A percentile compares a stretch with the other conserved stretches of the same genome.
These are phyloP conservation scores for Coemansia nantahalensis DNA, from an alignment of 192 early-diverging fungal genomes.

Conservation along the genomic window DNA sequence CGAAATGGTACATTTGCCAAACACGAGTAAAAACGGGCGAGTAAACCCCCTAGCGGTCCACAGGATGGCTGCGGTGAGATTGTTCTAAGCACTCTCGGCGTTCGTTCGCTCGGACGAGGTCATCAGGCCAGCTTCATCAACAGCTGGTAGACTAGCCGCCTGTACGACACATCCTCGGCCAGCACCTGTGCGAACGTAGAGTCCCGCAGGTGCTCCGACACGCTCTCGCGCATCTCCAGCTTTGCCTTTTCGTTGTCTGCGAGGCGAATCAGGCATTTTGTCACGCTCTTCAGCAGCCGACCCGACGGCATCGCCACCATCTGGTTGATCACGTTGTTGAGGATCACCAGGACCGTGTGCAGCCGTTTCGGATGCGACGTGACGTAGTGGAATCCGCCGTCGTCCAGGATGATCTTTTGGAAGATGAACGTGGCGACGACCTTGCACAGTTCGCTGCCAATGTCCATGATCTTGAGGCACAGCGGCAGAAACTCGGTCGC, in stretches of 20 bases:
- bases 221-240: constrained; percentile 85
- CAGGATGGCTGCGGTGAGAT: too few species aligned
- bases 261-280: constrained; percentile 88
- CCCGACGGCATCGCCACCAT: constrained; percentile 82
- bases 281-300: constrained; percentile 89
- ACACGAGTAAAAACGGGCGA: too few species aligned
- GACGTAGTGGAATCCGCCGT: constrained; percentile 73
- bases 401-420: constrained; percentile 93
- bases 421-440: constrained; percentile 99
- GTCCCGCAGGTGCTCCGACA: constrained; percentile 87
- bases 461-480: constrained; percentile 98
- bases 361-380: constrained; percentile 65
- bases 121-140: constrained; percentile 39
- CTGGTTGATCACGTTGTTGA: constrained; percentile 91
- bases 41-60: too few species aligned
- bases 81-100: not conserved
- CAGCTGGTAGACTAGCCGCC: constrained; percentile 74
- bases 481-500: constrained; percentile 97
- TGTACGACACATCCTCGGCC: constrained; percentile 89
- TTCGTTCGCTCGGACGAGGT: too few species aligned
- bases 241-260: constrained; percentile 91
- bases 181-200: constrained; percentile 79
- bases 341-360: constrained; percentile 91
- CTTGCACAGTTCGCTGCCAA: constrained; percentile 93
- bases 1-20: too few species aligned